Base-by-base conservation (phyloP, 164 flowering plant species). In the Cinnamomum micranthum region DNA sequence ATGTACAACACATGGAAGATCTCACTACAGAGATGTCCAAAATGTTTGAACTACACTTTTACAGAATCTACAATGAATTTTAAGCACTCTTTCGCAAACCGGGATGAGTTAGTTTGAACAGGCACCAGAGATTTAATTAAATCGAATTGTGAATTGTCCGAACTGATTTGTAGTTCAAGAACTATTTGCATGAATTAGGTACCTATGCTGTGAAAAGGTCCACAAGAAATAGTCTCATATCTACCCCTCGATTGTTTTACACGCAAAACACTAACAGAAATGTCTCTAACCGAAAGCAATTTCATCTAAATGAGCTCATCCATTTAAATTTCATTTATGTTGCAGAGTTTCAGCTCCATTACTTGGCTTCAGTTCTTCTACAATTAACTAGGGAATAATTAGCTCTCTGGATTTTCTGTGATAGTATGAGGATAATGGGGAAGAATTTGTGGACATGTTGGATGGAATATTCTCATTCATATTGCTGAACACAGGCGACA, bases 401-500 rank as follows among this genome's bases (percentile, higher is more conserved):
- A 5, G 6, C 12, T 62, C 31, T 23, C 41, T 27, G n/a, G 28
- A 70, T 52, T 63, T 76, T 11, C 13, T 76, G 27, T 75, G 3
- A 41, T 75, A 88, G 99, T 95, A 93, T 70, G 99, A 95, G 80
- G 96, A 93, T 75, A 51, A 87, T 83, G 98, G 97, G 3, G 97
- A 91, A 55, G 80, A 91, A 47, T 95, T 91, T 73, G 82, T 95
- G 77, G 97, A 90, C 81, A 92, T 92, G 97, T 76, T 95, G 86
- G 99, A 93, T 74, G 99, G 99, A 20, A 88, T 93, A 84, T 95
- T 95, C 75, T 93, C 98, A 0, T 95, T 95, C 71, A 97, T 95
- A 67, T 80, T 95, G 75, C 73, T 89, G 81, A 97, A 95, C 76
- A 91, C 95, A 7, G 88, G 96, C 0, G 96, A 93, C 80, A 91